Percentiles rank a stretch among this genome's conserved stretches.
Evolutionary conservation across 2,329 filamentous ascomycete species (phyloP).

Genomic region (Cytospora mali): DNA sequence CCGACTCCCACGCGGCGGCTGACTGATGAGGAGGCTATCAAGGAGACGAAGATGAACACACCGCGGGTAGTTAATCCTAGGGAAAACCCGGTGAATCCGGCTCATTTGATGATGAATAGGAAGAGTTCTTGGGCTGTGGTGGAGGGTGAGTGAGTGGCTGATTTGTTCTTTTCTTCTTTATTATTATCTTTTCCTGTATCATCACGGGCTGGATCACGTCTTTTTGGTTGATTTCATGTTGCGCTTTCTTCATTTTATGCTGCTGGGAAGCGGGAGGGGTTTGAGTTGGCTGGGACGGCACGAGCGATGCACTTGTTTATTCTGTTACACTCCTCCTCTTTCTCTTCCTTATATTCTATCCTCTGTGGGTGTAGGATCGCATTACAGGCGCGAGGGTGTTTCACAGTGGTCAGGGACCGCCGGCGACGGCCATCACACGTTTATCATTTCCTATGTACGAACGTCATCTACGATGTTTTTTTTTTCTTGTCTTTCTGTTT

Average conservation of each 20-base stretch:
- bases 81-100: constrained; percentile 31
- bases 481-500: too few species aligned
- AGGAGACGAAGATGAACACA: constrained; percentile 46
- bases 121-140: constrained; percentile 58
- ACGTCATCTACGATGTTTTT: neutral
- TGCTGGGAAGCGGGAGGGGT: constrained; percentile 17
- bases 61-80: constrained; percentile 49
- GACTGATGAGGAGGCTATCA: constrained; percentile 40
- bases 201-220: neutral
- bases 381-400: neutral
- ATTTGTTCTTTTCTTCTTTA: constrained; percentile 14
- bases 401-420: neutral
- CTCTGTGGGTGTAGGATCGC: neutral
- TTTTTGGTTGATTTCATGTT: neutral
- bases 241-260: constrained; percentile 4
- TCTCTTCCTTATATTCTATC: neutral
- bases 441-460: neutral
- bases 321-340: neutral
- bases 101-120: constrained; percentile 44
- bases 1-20: constrained; percentile 28
- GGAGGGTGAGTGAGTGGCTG: constrained; percentile 44
- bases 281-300: constrained; percentile 25
- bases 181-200: neutral
- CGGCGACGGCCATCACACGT: neutral
- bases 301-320: constrained; percentile 1